Conservation (phyloP, 768 basidiomycete species). For the Pulveroboletus sp. region DNA sequence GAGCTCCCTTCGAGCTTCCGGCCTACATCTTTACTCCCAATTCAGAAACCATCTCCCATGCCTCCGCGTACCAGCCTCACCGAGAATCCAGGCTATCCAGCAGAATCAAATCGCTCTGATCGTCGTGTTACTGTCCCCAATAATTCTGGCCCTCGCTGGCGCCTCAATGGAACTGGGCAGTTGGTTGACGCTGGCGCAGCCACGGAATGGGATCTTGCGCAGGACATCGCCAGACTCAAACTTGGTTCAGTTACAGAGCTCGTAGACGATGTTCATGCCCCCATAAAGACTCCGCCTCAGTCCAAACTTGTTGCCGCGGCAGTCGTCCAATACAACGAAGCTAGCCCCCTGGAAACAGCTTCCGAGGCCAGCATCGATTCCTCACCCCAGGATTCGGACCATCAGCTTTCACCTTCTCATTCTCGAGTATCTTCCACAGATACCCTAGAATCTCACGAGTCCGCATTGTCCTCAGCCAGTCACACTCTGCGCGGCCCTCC, state of each 20-base stretch:
- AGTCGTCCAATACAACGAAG: conserved; percentile 55
- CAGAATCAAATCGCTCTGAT: conserved; percentile 33
- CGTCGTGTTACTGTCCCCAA: conserved; percentile 34
- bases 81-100: conserved; percentile 18
- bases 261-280: conserved; percentile 44
- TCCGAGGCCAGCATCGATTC: conserved; percentile 70
- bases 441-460: conserved; percentile 58
- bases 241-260: conserved; percentile 53
- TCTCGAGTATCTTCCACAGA: conserved; percentile 83
- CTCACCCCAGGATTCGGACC: conserved; percentile 65
- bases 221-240: conserved; percentile 69
- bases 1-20: conserved; percentile 32
- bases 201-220: conserved; percentile 66
- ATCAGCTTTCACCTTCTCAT: conserved; percentile 62
- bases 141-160: conserved; percentile 51
- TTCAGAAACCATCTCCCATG: conserved; percentile 45
- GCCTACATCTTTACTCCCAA: conserved; percentile 26
- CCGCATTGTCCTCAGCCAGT: conserved; percentile 46
- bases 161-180: conserved; percentile 58
- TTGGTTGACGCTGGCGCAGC: conserved; percentile 51
- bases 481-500: conserved; percentile 53
- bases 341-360: conserved; percentile 68
- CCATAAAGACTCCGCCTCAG: conserved; percentile 66
- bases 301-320: conserved; percentile 49
- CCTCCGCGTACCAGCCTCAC: conserved; percentile 38